Evolutionary conservation across 768 basidiomycete species (phyloP).

Genomic region (Rhodosporidiobolus odoratus): DNA sequence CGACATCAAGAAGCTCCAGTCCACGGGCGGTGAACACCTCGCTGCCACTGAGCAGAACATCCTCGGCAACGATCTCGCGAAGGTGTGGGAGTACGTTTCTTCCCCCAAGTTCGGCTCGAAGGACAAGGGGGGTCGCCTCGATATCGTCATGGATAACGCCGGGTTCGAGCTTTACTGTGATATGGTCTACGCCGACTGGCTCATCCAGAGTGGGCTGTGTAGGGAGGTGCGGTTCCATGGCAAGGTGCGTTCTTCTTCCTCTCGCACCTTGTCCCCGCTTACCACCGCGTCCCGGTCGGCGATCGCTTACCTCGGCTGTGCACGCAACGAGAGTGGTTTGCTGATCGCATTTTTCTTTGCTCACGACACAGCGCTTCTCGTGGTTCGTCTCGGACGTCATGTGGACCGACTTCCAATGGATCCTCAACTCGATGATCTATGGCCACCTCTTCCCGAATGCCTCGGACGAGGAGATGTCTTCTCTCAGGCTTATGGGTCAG

Average conservation of each 20-base stretch:
- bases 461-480: conserved; percentile 70
- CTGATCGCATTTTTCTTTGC: too few relatives aligned
- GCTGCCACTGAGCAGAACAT: conserved; percentile 96
- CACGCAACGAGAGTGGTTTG: too few relatives aligned
- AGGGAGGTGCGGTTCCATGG: conserved; percentile 86
- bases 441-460: conserved; percentile 86
- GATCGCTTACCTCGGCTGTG: too few relatives aligned
- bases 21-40: conserved; percentile 89
- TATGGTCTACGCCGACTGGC: conserved; percentile 67
- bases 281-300: too few relatives aligned
- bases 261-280: not conserved
- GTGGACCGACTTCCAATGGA: conserved; percentile 89
- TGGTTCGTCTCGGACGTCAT: conserved; percentile 93
- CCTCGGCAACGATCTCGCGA: conserved; percentile 70
- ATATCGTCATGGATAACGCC: conserved; percentile 61
- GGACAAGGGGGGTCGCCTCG: conserved; percentile 62
- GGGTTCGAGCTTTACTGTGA: conserved; percentile 61
- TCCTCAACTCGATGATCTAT: conserved; percentile 69
- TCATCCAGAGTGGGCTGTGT: conserved; percentile 82
- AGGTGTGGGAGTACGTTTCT: conserved; percentile 69
- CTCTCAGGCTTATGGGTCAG: conserved; percentile 67
- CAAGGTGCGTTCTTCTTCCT: conserved; percentile 45
- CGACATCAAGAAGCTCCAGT: conserved; percentile 92
- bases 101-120: conserved; percentile 53
- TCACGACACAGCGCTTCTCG: conserved; percentile 61